phyloP scores from a whole-genome alignment of 2,329 filamentous ascomycete genomes.

The Fusarium tuaranense region DNA sequence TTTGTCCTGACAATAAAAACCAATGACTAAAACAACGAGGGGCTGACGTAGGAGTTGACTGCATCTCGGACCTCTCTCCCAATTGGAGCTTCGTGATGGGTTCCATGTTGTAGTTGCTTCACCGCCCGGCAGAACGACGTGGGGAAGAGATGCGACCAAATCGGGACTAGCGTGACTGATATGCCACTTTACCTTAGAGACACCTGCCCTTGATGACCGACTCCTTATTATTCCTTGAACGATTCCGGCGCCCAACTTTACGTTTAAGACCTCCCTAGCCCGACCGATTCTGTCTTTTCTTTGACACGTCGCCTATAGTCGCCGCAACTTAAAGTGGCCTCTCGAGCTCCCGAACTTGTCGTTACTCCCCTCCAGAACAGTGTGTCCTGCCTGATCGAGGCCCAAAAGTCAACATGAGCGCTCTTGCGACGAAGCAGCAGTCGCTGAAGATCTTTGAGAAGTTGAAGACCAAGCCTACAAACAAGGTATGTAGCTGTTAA shows the following conservation, averaged over 20 bases:
- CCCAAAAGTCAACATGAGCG: slow-evolving; percentile 65
- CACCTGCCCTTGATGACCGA: slow-evolving; percentile 47
- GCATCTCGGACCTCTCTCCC: not conserved
- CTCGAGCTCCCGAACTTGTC: not conserved
- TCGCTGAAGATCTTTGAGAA: slow-evolving; percentile 99
- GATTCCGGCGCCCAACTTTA: slow-evolving; percentile 34
- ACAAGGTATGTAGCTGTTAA: slow-evolving; percentile 75
- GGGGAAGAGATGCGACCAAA: slow-evolving; percentile 44
- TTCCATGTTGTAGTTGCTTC: slow-evolving; percentile 25
- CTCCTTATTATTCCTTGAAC: slow-evolving; percentile 50
- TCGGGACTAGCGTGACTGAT: slow-evolving; percentile 52
- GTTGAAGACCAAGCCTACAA: slow-evolving; percentile 91
- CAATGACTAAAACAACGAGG: not conserved
- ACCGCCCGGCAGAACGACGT: slow-evolving; percentile 54
- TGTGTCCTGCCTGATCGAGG: slow-evolving; percentile 20
- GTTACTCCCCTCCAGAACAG: slow-evolving; percentile 11
- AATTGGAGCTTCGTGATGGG: slow-evolving; percentile 9
- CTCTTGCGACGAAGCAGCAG: slow-evolving; percentile 88
- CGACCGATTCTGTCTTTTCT: slow-evolving; percentile 32
- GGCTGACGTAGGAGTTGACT: not conserved
- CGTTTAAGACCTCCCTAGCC: slow-evolving; percentile 18
- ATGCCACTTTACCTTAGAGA: slow-evolving; percentile 56
- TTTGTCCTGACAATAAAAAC: slow-evolving; percentile 19
- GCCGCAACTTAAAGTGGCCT: slow-evolving; percentile 6
- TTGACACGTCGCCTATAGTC: slow-evolving; percentile 33